Conservation (phyloP, 306 rosid genomes). For the Prunus mongolica region DNA sequence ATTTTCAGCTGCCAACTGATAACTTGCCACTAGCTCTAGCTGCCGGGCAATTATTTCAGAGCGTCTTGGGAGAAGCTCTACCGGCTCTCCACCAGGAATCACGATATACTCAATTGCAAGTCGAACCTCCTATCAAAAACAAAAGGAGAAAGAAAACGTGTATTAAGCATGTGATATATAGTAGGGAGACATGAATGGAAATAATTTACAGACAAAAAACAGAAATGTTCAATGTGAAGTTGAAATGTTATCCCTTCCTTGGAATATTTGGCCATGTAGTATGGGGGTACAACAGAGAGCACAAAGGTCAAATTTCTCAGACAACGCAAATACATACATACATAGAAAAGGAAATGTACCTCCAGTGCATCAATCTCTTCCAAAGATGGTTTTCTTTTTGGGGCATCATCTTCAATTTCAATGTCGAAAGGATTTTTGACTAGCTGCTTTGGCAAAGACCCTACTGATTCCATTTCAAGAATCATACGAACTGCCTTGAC, state of each 20-base stretch:
- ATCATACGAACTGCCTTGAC: constrained; percentile 94
- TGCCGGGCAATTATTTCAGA: constrained; percentile 88
- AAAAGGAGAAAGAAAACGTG: neutral
- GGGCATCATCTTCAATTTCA: constrained; percentile 84
- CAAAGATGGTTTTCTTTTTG: constrained; percentile 71
- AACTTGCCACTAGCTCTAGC: constrained; percentile 88
- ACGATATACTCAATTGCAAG: constrained; percentile 96
- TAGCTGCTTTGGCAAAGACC: constrained; percentile 40
- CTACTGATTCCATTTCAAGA: constrained; percentile 65
- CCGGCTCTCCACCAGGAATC: constrained; percentile 98
- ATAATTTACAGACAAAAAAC: neutral
- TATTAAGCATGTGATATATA: neutral
- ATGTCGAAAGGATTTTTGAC: constrained; percentile 47
- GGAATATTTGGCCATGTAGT: too few species aligned
- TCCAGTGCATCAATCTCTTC: constrained; percentile 98
- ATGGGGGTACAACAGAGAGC: too few species aligned
- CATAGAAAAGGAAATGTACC: constrained; percentile 45
- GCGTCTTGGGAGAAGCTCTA: constrained; percentile 93
- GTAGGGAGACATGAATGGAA: neutral
- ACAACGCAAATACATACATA: too few species aligned
- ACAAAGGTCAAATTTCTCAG: too few species aligned
- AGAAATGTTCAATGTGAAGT: neutral
- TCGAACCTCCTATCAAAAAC: constrained; percentile 76
- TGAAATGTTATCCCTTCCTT: neutral
- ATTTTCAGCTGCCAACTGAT: constrained; percentile 87